Percentiles rank a stretch among this genome's conserved stretches.
Evolutionary conservation across 495 filamentous ascomycete species (phyloP).

Genomic region (Tirmania nivea): DNA sequence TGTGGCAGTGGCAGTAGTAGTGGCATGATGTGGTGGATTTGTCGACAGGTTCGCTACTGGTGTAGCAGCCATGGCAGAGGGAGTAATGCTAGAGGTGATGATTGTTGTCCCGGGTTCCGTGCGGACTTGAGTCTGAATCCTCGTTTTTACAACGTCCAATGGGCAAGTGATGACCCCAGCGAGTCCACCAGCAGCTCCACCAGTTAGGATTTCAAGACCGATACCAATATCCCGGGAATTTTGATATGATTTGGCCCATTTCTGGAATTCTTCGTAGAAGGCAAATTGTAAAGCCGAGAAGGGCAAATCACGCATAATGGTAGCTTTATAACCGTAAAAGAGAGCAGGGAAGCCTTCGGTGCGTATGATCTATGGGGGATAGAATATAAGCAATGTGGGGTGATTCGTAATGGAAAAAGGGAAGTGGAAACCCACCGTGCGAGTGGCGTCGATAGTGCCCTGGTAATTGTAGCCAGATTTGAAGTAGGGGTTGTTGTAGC

Average conservation of each 20-base stretch:
- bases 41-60: not conserved
- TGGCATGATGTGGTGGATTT: conserved; percentile 3
- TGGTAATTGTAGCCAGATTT: conserved; percentile 86
- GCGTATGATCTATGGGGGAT: conserved; percentile 33
- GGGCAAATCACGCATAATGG: conserved; percentile 80
- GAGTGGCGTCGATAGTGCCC: conserved; percentile 51
- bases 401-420: not conserved
- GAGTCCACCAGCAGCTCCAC: conserved; percentile 77
- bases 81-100: conserved; percentile 6
- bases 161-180: conserved; percentile 89
- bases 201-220: conserved; percentile 67
- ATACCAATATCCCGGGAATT: conserved; percentile 55
- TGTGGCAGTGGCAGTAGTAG: conserved; percentile 2
- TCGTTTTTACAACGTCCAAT: conserved; percentile 90
- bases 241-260: conserved; percentile 48
- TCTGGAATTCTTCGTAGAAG: conserved; percentile 88
- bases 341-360: conserved; percentile 65
- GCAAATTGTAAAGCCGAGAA: conserved; percentile 93
- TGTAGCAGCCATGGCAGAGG: conserved; percentile 1
- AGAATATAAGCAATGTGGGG: not conserved
- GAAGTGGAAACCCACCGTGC: conserved; percentile 25
- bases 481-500: conserved; percentile 86
- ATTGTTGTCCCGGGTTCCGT: conserved; percentile 15
- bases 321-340: conserved; percentile 87
- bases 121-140: conserved; percentile 87